Base-by-base conservation (phyloP, 495 filamentous ascomycete genomes). In the Penicillium cataractarum region DNA sequence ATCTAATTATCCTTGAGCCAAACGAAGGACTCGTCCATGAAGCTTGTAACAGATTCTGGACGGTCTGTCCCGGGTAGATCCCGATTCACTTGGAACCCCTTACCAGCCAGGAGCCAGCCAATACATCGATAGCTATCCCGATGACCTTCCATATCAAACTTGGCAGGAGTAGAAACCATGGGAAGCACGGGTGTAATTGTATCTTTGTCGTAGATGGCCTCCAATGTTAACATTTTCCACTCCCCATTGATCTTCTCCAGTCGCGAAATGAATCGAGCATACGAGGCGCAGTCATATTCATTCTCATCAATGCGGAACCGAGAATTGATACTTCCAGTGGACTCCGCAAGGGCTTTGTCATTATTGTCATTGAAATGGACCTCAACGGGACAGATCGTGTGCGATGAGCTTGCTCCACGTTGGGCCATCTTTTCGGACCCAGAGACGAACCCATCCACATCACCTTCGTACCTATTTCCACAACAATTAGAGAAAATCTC, bases 231-330 rank as follows among this genome's bases (percentile, higher is more conserved):
- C 29, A 39, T 37, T 21, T 29, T 59, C 57, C 57, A 59, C 21
- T 59, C 31, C 6, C 57, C 57, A 29, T 51, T 51, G 31, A 51
- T 46, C 57, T 27, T 51, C 31, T 59, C 31, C 13, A 59, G 10
- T 9, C 32, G 10, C 4, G 57, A 59, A 26, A 51, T 59, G 9
- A 51, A 59, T 27, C 46, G 31, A n/a, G 44, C 33, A 19, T 39
- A 50, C 9, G 44, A 37, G 40, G 46, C 21, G 31, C 57, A 59
- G 57, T 51, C 44, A 37, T 59, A 51, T n/a, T 59, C 32, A 26
- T 42, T 4, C 12, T 22, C 54, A 27, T 27, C 54, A 3, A 40
- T 5, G 15, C 37, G 2, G 35, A 42, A 42, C 22, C 54, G 33
- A 27, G 33, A 15, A 29, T 26, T 56, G 10, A 58, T 58, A 33